Evolutionary conservation across 129 eudicot genomes (phyloP).

Genomic region (Centrapalus pauciflorus): DNA sequence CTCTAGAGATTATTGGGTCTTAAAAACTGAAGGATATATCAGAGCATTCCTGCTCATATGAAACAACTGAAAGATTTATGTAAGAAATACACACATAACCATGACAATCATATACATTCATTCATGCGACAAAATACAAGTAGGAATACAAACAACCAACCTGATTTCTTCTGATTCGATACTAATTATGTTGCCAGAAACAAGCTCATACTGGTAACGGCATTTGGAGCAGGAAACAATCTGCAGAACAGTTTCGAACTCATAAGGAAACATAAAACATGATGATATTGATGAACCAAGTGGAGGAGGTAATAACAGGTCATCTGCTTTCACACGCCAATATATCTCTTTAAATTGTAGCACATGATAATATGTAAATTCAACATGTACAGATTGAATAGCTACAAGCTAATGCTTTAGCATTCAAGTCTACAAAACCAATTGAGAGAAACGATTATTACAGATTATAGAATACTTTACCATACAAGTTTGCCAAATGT

Average conservation of each 20-base stretch:
- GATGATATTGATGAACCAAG: constrained; percentile 1
- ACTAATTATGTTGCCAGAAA: constrained; percentile 67
- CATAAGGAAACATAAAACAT: constrained; percentile 11
- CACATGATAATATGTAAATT: background rate
- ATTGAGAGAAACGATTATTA: constrained; percentile 1
- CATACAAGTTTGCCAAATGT: background rate
- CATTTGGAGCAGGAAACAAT: constrained; percentile 87
- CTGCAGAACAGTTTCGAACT: constrained; percentile 35
- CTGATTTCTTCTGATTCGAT: constrained; percentile 95
- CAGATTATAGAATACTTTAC: background rate
- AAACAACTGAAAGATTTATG: constrained; percentile 13
- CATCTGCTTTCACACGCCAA: background rate
- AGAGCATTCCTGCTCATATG: constrained; percentile 8
- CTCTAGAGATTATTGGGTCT: constrained; percentile 2
- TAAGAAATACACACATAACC: background rate
- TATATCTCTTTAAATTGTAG: background rate
- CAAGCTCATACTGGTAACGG: constrained; percentile 87
- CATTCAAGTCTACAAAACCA: constrained; percentile 1
- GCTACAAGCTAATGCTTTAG: background rate
- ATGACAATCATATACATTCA: background rate
- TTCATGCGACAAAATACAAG: constrained; percentile 1
- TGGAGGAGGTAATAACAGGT: background rate
- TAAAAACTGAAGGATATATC: background rate
- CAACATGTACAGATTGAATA: constrained; percentile 4
- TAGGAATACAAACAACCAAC: constrained; percentile 40